Conservation (phyloP, 495 filamentous ascomycete species). For the Usnea hakonensis region DNA sequence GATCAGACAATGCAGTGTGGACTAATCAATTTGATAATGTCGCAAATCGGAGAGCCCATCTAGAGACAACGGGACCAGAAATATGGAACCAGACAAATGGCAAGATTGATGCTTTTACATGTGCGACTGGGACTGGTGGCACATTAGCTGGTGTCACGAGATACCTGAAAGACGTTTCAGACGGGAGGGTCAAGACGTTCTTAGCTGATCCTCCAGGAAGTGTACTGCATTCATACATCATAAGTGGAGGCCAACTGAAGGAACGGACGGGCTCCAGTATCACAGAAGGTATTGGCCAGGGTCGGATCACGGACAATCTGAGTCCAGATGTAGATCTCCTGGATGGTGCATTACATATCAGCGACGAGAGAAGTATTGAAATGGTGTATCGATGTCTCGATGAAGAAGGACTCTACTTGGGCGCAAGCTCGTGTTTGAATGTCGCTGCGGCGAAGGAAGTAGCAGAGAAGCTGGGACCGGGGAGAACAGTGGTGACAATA, state of each 20-base stretch:
- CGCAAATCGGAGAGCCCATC: constrained; percentile 87
- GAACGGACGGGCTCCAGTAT: constrained; percentile 85
- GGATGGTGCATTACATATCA: constrained; percentile 79
- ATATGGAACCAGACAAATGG: constrained; percentile 93
- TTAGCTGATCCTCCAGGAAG: constrained; percentile 89
- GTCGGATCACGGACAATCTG: constrained; percentile 91
- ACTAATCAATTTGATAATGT: constrained; percentile 98
- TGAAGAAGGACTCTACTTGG: constrained; percentile 94
- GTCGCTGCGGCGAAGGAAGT: constrained; percentile 93
- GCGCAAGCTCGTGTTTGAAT: constrained; percentile 85
- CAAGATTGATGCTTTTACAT: constrained; percentile 87
- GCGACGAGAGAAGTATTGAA: constrained; percentile 88
- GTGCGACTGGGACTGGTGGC: constrained; percentile 86
- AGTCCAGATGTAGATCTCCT: constrained; percentile 74
- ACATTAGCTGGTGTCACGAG: constrained; percentile 85
- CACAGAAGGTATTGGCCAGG: constrained; percentile 96
- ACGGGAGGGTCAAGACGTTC: constrained; percentile 76
- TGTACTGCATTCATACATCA: constrained; percentile 86
- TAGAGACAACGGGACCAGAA: constrained; percentile 95
- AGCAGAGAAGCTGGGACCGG: constrained; percentile 80
- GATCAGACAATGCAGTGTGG: constrained; percentile 86
- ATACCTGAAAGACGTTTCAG: constrained; percentile 77
- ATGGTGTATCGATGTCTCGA: constrained; percentile 98
- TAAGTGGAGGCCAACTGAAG: constrained; percentile 68
- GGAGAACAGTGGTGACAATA: constrained; percentile 87